These are phyloP conservation scores for Tylopilus felleus DNA, from an alignment of 768 basidiomycete genomes.

Conservation along the genomic window DNA sequence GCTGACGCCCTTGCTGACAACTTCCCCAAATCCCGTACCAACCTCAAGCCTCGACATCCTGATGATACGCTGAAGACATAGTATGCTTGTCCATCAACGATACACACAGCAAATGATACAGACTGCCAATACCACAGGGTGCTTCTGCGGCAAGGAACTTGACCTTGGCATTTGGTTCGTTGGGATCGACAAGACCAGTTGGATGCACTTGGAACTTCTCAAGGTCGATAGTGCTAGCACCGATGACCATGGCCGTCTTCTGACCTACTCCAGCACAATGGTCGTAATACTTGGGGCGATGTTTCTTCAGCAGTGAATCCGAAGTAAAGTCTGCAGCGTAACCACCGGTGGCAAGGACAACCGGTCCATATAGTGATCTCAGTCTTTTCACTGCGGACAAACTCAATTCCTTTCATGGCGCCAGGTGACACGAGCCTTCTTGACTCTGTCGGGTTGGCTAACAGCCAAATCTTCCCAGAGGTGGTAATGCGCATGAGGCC, in stretches of 20 bases:
- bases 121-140: constrained; percentile 87
- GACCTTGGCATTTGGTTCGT: constrained; percentile 89
- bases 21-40: no score
- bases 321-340: constrained; percentile 96
- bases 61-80: no score
- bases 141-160: constrained; percentile 99
- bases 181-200: constrained; percentile 95
- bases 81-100: no score
- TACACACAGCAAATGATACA: no score
- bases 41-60: no score
- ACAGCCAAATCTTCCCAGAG: constrained; percentile 85
- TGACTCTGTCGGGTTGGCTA: constrained; percentile 80
- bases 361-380: constrained; percentile 84
- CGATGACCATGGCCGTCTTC: constrained; percentile 87
- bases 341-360: constrained; percentile 93
- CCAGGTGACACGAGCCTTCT: constrained; percentile 90
- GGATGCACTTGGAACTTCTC: constrained; percentile 99
- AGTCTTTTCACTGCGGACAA: constrained; percentile 70
- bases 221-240: constrained; percentile 85
- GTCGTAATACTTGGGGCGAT: constrained; percentile 88
- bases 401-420: constrained; percentile 81
- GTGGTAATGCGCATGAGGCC: no score
- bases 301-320: constrained; percentile 85
- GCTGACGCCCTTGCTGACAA: no score
- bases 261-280: constrained; percentile 95